These are phyloP conservation scores for Penicillium angulare DNA, from an alignment of 495 filamentous ascomycete species.

Conservation along the genomic window DNA sequence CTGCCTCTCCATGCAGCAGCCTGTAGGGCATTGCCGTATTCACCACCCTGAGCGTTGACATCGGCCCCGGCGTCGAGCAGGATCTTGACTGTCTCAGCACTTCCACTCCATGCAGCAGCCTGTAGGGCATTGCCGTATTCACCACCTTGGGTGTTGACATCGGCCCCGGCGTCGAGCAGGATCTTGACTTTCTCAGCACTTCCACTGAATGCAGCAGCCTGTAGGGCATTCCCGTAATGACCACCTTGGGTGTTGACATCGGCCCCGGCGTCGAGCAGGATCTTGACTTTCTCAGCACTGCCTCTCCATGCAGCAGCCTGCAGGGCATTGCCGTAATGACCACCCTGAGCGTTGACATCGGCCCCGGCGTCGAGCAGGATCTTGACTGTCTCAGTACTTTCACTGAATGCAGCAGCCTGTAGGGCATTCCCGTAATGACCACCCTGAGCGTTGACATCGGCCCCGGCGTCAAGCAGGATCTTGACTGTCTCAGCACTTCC, in stretches of 20 bases:
- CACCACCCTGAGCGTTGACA: no score
- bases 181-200: background rate
- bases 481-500: background rate
- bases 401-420: background rate
- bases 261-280: background rate
- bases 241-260: slow-evolving; percentile 4
- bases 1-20: no score
- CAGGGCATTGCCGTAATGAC: background rate
- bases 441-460: slow-evolving; percentile 1
- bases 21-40: no score
- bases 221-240: background rate
- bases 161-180: background rate
- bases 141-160: background rate
- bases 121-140: background rate
- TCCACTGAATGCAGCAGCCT: background rate
- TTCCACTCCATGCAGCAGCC: no score
- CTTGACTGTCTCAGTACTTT: background rate
- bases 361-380: background rate
- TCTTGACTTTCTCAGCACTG: background rate
- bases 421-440: slow-evolving; percentile 1
- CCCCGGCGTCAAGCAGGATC: slow-evolving; percentile 3
- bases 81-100: no score
- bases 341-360: slow-evolving; percentile 1
- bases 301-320: slow-evolving; percentile 3
- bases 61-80: no score